phyloP scores from a whole-genome alignment of 495 filamentous ascomycete species.

The Lepraria neglecta region DNA sequence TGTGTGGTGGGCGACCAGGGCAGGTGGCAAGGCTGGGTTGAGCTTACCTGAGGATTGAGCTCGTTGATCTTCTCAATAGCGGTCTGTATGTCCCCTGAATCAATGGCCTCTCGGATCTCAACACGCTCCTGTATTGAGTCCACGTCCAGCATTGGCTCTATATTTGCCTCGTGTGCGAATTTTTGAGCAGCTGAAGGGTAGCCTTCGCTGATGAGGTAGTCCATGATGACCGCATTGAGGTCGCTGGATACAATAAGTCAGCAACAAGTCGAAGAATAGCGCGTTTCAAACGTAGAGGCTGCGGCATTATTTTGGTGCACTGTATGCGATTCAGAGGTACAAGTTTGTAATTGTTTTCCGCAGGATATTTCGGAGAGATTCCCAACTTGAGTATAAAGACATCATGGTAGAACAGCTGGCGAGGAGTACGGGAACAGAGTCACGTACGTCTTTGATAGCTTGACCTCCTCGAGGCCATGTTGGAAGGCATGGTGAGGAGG shows the following conservation, averaged over 20 bases:
- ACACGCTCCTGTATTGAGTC: conserved; percentile 70
- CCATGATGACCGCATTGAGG: conserved; percentile 91
- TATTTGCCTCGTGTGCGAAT: conserved; percentile 89
- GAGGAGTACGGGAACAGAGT: conserved; percentile 12
- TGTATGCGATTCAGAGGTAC: conserved; percentile 30
- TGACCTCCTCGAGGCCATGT: conserved; percentile 74
- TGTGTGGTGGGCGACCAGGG: conserved; percentile 12
- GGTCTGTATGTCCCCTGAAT: conserved; percentile 52
- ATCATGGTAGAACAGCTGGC: conserved; percentile 54
- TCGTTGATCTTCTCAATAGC: conserved; percentile 87
- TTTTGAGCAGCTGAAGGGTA: conserved; percentile 90
- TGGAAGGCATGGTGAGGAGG: conserved; percentile 68
- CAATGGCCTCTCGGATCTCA: conserved; percentile 53
- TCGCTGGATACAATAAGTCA: conserved; percentile 55
- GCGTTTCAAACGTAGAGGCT: neutral
- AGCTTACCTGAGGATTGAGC: conserved; percentile 78
- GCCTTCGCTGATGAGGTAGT: conserved; percentile 93
- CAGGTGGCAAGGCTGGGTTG: conserved; percentile 17
- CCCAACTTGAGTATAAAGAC: conserved; percentile 88
- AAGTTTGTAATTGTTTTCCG: conserved; percentile 77
- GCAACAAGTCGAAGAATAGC: conserved; percentile 17
- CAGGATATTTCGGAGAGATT: conserved; percentile 98
- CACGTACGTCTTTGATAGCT: conserved; percentile 81
- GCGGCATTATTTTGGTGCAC: neutral
- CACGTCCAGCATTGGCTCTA: conserved; percentile 62